Conservation (phyloP, 208 protist species). For the Lotmaria passim region DNA sequence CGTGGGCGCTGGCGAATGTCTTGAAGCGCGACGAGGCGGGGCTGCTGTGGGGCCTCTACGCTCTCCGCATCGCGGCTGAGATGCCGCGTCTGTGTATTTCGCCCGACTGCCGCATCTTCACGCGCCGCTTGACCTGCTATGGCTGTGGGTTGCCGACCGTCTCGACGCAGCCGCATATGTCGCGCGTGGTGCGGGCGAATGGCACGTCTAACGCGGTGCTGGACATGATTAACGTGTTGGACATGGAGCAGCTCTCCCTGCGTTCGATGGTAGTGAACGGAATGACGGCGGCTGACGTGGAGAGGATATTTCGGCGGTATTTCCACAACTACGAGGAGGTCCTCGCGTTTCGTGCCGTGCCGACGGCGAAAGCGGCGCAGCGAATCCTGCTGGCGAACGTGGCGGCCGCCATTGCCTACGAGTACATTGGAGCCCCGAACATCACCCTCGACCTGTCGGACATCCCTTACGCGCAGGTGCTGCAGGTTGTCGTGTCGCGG, state of each 20-base stretch:
- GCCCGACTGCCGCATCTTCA: slow-evolving; percentile 53
- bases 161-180: slow-evolving; percentile 59
- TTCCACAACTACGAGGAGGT: slow-evolving; percentile 68
- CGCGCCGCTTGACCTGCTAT: slow-evolving; percentile 51
- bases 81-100: slow-evolving; percentile 69
- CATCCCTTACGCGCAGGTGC: slow-evolving; percentile 68
- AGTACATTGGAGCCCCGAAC: slow-evolving; percentile 67
- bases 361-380: slow-evolving; percentile 38
- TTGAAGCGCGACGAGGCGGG: slow-evolving; percentile 36
- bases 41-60: slow-evolving; percentile 76
- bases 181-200: slow-evolving; percentile 48
- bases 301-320: slow-evolving; percentile 46
- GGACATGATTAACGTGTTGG: slow-evolving; percentile 36
- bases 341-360: slow-evolving; percentile 45
- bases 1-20: slow-evolving; percentile 55
- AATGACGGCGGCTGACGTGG: slow-evolving; percentile 41
- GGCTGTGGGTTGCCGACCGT: slow-evolving; percentile 67
- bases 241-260: slow-evolving; percentile 38
- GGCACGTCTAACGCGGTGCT: not conserved
- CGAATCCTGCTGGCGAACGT: slow-evolving; percentile 65
- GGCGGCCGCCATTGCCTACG: slow-evolving; percentile 59
- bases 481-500: slow-evolving; percentile 43
- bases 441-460: slow-evolving; percentile 67
- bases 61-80: slow-evolving; percentile 50
- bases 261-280: slow-evolving; percentile 43